Evolutionary conservation across 768 basidiomycete species (phyloP).

Genomic region (Rhodotorula kratochvilovae): DNA sequence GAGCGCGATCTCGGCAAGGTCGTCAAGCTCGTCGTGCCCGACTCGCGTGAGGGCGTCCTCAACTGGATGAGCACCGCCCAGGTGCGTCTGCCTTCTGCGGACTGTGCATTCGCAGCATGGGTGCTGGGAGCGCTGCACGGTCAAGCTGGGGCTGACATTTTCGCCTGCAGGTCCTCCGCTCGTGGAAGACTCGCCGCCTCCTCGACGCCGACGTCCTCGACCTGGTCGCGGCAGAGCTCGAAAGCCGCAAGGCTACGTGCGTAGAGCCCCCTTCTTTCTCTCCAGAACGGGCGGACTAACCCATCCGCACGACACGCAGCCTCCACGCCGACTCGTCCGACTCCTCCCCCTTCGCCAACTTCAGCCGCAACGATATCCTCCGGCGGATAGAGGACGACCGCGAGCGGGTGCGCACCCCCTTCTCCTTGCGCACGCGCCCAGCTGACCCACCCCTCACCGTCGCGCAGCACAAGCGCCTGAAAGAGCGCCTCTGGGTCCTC

Average conservation of each 20-base stretch:
- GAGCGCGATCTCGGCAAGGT: slow-evolving; percentile 47
- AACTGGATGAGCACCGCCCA: slow-evolving; percentile 50
- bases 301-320: not conserved
- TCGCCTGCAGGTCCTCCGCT: slow-evolving; percentile 36
- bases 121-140: slow-evolving; percentile 7
- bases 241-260: slow-evolving; percentile 24
- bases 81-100: slow-evolving; percentile 40
- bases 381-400: slow-evolving; percentile 53
- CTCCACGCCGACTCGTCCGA: slow-evolving; percentile 1
- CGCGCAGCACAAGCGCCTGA: slow-evolving; percentile 50
- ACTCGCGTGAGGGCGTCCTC: slow-evolving; percentile 48
- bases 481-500: slow-evolving; percentile 52
- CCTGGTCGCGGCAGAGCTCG: slow-evolving; percentile 19
- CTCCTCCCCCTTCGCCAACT: slow-evolving; percentile 40
- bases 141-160: slow-evolving; percentile 37
- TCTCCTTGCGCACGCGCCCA: not conserved
- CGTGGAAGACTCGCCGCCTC: slow-evolving; percentile 39
- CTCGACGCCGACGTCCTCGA: slow-evolving; percentile 34
- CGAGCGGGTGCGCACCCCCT: slow-evolving; percentile 46
- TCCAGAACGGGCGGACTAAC: not conserved
- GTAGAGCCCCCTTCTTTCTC: not conserved
- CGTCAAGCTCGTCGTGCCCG: slow-evolving; percentile 48
- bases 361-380: slow-evolving; percentile 50
- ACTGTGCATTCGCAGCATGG: not conserved
- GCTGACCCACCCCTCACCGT: not conserved